Evolutionary conservation across 2,329 filamentous ascomycete species (phyloP).

Genomic region (Lachnellula willkommii): DNA sequence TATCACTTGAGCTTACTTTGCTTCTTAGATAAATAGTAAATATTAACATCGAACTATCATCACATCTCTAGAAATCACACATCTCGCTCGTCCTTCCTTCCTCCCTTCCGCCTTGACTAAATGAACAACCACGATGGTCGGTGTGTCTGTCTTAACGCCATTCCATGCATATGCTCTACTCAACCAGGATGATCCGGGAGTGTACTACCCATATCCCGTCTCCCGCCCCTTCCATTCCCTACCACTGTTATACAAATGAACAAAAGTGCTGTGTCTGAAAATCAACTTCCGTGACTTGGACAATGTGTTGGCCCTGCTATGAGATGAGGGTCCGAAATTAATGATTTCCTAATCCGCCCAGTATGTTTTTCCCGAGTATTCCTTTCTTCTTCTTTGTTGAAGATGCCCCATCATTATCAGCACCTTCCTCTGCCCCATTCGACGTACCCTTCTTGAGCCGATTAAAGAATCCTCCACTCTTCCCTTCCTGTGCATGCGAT

Average conservation of each 20-base stretch:
- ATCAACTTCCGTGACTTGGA: not conserved
- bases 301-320: not conserved
- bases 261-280: not conserved
- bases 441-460: constrained; percentile 21
- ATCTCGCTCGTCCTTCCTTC: not conserved
- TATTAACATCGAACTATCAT: not conserved
- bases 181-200: not conserved
- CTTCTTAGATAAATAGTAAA: not conserved
- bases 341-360: constrained; percentile 18
- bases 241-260: constrained; percentile 15
- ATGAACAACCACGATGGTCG: too few species aligned
- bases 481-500: constrained; percentile 3
- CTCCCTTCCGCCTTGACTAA: not conserved
- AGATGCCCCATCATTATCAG: constrained; percentile 3
- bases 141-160: not conserved
- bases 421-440: constrained; percentile 13
- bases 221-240: constrained; percentile 2
- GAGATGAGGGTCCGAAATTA: not conserved
- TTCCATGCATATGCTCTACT: constrained; percentile 8
- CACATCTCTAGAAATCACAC: not conserved
- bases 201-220: not conserved
- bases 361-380: constrained; percentile 31
- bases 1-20: too few species aligned
- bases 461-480: constrained; percentile 17
- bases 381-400: constrained; percentile 29